Conservation (phyloP, 1,139 yeast species). For the Komagataea norvegica region DNA sequence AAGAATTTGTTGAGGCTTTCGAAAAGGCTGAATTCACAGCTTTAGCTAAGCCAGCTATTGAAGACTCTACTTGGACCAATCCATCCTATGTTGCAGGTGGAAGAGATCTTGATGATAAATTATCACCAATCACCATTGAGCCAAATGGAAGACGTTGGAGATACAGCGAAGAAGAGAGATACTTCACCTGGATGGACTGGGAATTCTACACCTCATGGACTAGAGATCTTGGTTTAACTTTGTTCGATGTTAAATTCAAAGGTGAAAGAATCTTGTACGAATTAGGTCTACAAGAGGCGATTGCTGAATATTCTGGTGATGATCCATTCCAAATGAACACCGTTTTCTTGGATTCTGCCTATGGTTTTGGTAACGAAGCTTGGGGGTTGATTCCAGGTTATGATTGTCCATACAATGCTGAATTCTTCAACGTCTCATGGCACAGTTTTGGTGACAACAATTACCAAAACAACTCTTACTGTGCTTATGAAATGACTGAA, state of each 20-base stretch:
- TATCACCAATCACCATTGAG: constrained; percentile 21
- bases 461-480: constrained; percentile 24
- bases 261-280: constrained; percentile 28
- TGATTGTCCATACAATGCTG: constrained; percentile 27
- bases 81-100: constrained; percentile 12
- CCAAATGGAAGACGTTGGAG: constrained; percentile 27
- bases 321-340: constrained; percentile 28
- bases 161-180: constrained; percentile 22
- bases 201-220: constrained; percentile 24
- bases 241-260: constrained; percentile 25
- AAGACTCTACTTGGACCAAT: constrained; percentile 12
- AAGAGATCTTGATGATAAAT: constrained; percentile 23
- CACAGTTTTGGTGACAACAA: constrained; percentile 20
- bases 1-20: constrained; percentile 22
- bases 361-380: constrained; percentile 27
- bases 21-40: constrained; percentile 16
- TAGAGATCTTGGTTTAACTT: constrained; percentile 23
- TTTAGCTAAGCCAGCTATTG: constrained; percentile 13
- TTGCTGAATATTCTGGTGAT: constrained; percentile 28
- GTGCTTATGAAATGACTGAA: constrained; percentile 24
- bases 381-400: constrained; percentile 26
- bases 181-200: constrained; percentile 29
- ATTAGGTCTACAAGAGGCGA: constrained; percentile 26
- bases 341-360: constrained; percentile 22
- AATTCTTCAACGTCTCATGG: constrained; percentile 25